These are phyloP conservation scores for Saksenaea oblongispora DNA, from an alignment of 371 early-diverging fungal species.

Conservation along the genomic window DNA sequence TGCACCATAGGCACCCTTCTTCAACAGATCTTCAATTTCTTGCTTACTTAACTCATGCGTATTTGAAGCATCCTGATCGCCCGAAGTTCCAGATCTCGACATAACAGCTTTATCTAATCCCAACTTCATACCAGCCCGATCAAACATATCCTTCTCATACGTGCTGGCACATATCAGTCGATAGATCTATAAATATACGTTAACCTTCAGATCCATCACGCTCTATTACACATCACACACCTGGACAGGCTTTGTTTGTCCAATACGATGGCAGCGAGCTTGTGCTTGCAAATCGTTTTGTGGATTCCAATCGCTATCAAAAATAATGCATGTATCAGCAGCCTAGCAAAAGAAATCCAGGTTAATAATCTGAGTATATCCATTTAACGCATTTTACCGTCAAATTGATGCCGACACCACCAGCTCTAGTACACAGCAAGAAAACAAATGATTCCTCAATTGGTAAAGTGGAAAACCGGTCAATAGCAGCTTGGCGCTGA, in stretches of 20 bases:
- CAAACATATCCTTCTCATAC: constrained; percentile 95
- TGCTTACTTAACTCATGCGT: constrained; percentile 63
- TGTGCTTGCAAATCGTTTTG: constrained; percentile 96
- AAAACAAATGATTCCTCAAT: constrained; percentile 80
- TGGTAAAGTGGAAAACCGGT: constrained; percentile 80
- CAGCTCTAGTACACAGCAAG: constrained; percentile 84
- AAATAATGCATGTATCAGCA: constrained; percentile 94
- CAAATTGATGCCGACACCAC: constrained; percentile 94
- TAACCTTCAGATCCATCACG: neutral
- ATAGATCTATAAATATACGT: constrained; percentile 50
- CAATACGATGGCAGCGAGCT: constrained; percentile 90
- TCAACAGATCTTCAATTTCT: constrained; percentile 84
- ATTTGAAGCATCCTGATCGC: constrained; percentile 19
- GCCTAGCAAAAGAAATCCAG: constrained; percentile 36
- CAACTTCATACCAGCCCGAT: constrained; percentile 89
- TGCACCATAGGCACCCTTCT: constrained; percentile 90
- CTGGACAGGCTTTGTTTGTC: constrained; percentile 90
- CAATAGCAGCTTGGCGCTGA: constrained; percentile 90
- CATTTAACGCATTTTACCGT: constrained; percentile 30
- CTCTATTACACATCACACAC: constrained; percentile 23
- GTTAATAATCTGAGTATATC: constrained; percentile 50
- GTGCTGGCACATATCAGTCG: constrained; percentile 89
- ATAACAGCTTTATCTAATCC: constrained; percentile 90
- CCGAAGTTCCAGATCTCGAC: constrained; percentile 47
- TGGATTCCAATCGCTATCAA: constrained; percentile 97